Evolutionary conservation across 495 filamentous ascomycete genomes (phyloP), one percentile per base, ranked within the genome.

Genomic region (Neurospora tetraspora): DNA sequence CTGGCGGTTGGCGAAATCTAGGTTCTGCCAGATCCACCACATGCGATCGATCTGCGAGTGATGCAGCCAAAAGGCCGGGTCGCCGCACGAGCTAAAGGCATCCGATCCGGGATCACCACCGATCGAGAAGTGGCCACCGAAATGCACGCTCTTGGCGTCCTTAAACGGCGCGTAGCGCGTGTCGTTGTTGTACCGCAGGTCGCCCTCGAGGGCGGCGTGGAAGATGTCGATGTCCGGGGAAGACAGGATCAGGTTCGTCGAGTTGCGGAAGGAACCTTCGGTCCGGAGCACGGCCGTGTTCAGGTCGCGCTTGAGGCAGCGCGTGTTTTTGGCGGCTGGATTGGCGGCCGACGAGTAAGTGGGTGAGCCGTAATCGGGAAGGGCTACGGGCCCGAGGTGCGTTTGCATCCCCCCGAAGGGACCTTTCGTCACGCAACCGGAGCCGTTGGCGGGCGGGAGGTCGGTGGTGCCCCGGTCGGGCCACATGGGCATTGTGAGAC

Each of bases 1-100:
- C n/a, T 47, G 43, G 59, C 89, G 81, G 27, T 82, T 80, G 70
- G 75, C 69, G 27, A 82, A 77, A 74, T 92, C 85, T 70, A 86
- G 76, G 69, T 83, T 87, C 81, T 93, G 90, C 91, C 91, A 93
- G 36, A 89, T 88, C 86, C 89, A 91, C 83, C 86, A 93, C 5
- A 88, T 69, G 18, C 89, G 88, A 78, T 93, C 91, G 70, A 93
- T 82, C 85, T 88, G 86, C 20, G 81, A 85, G 78, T 93, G 91
- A 78, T 93, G 91, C 27, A 90, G 83, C 76, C 82, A 93, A 80
- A 93, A 93, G 14, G 83, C 85, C 8, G 91, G 90, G 72, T 93
- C 91, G 8, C 88, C 88, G 4, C 89, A 86, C 38, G 85, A 88
- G 23, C 82, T 83, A 74, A 84, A 91, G 42, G 89, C 76, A 78